phyloP scores from a whole-genome alignment of 2,329 filamentous ascomycete species.

The Colletotrichum limetticola region DNA sequence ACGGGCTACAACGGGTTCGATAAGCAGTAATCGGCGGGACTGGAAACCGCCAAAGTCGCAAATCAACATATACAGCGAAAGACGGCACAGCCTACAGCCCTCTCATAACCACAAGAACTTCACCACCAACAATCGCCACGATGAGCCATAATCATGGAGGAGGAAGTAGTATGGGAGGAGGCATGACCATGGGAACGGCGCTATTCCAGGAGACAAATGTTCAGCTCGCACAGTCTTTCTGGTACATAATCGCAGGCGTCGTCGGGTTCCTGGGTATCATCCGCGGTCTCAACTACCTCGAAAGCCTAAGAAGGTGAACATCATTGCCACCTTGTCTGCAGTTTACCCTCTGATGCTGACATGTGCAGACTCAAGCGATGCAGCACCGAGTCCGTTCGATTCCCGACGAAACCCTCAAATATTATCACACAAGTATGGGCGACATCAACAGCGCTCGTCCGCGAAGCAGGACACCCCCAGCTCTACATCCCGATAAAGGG shows the following conservation, averaged over 20 bases:
- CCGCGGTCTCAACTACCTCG: conserved; percentile 55
- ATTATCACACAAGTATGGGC: conserved; percentile 63
- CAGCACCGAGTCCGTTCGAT: conserved; percentile 53
- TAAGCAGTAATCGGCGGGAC: neutral
- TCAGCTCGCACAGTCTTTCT: conserved; percentile 64
- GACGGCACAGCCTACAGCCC: neutral
- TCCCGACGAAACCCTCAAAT: conserved; percentile 63
- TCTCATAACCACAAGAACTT: neutral
- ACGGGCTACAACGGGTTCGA: neutral
- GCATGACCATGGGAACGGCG: conserved; percentile 45
- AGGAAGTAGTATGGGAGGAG: conserved; percentile 24
- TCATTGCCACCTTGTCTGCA: neutral
- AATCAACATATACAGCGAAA: neutral
- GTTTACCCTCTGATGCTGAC: neutral
- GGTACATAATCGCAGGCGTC: conserved; percentile 67
- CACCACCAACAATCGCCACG: neutral
- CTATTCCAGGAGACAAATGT: conserved; percentile 59
- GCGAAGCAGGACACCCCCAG: conserved; percentile 68
- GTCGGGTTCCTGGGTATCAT: conserved; percentile 53
- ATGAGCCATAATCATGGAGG: conserved; percentile 38
- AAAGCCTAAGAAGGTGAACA: conserved; percentile 54
- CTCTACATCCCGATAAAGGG: conserved; percentile 57
- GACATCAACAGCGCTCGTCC: conserved; percentile 65
- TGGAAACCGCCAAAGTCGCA: neutral
- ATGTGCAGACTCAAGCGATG: conserved; percentile 57